Evolutionary conservation across 495 filamentous ascomycete genomes (phyloP), one percentile per base, ranked within the genome.

Genomic region (Penicillium fimorum): DNA sequence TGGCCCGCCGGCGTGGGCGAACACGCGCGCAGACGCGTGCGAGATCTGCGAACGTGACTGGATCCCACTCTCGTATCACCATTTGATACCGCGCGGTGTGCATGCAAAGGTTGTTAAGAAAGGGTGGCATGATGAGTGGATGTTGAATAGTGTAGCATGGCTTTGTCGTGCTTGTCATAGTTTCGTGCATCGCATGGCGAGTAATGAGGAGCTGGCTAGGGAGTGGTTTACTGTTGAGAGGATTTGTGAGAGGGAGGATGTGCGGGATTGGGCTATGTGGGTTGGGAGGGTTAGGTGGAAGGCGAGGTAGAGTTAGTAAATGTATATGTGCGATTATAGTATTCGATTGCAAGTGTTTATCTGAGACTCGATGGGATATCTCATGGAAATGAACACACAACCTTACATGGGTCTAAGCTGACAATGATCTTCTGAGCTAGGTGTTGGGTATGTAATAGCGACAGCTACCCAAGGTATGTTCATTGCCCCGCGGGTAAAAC

Each of bases 121-220:
- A 29, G 89, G 90, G 4, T 95, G 90, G 91, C 88, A 91, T 76
- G 79, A 81, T 15, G 83, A 84, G 58, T 85, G 86, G 76, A 79
- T 83, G 74, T 62, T 93, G 71, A 83, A 89, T 67, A 90, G 82
- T 67, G 90, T 95, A 25, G 91, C 91, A 29, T 96, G 90, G 90
- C 69, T 96, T 63, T 96, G 91, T 75, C 80, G 91, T 20, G 89
- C 91, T 15, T 96, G 91, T 63, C 91, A 96, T 79, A 81, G 79
- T 32, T 91, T 91, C 67, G 90, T 96, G 69, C 91, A 96, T 79
- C 70, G 82, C 33, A 81, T 89, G 62, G 86, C 84, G 13, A 75
- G 71, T 4, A 91, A 93, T 66, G 91, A 96, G 79, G 90, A 90
- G 64, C 70, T 96, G 60, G 90, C 90, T 12, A 77, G 79, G 66